Conservation (phyloP, 1,284 basidiomycete genomes). For the Sporisorium reilianum region DNA sequence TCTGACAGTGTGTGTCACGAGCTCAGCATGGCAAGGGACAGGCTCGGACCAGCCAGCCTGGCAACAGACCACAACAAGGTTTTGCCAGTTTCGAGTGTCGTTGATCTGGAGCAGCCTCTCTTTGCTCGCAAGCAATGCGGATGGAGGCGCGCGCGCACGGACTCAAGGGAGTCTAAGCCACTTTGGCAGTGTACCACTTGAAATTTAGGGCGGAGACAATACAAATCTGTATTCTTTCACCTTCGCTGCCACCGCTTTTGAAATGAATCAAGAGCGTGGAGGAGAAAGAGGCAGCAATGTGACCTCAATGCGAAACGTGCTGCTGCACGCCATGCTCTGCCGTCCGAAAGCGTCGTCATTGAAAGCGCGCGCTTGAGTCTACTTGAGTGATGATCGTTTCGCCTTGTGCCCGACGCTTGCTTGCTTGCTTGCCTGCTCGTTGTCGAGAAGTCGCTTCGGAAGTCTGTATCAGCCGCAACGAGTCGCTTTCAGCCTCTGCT, state of each 20-base stretch:
- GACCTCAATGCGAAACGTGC: no score
- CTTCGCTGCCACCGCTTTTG: no score
- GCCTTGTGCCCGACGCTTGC: no score
- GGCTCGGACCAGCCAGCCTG: no score
- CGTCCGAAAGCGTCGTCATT: background rate
- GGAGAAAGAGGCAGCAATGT: conserved; percentile 1
- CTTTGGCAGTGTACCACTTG: background rate
- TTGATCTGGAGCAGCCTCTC: background rate
- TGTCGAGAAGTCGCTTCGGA: no score
- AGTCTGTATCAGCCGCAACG: background rate
- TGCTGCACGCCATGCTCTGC: no score
- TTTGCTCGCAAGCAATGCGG: background rate
- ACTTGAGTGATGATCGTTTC: no score
- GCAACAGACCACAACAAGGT: no score
- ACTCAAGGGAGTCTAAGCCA: conserved; percentile 4
- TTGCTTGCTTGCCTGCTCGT: no score
- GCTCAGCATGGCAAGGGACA: background rate
- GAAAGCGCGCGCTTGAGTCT: no score
- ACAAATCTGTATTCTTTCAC: no score
- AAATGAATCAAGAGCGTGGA: background rate
- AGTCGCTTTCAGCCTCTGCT: background rate
- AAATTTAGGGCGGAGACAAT: background rate
- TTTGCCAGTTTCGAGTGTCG: no score
- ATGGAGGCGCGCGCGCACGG: conserved; percentile 18
- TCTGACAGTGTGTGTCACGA: conserved; percentile 15